Base-by-base conservation (phyloP, 306 rosid genomes). In the Citrullus colocynthis region DNA sequence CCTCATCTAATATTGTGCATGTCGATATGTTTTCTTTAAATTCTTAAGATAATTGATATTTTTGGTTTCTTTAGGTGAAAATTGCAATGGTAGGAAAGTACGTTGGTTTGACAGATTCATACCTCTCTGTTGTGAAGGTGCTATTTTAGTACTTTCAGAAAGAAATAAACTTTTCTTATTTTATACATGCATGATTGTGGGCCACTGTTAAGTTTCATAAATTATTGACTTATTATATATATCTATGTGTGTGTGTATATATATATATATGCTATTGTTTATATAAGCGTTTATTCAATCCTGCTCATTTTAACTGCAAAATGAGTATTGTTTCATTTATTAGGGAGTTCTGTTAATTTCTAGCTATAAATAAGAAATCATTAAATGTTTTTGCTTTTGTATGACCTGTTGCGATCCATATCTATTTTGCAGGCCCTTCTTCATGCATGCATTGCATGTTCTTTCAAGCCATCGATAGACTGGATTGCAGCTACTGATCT, bases 401-500 rank as follows among this genome's bases (percentile, higher is more conserved):
- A 42, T 32, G 36, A 51, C 30, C 64, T 74, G 48, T 52, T 52
- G 63, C 32, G 30, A 34, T 52, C n/a, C 18, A 54, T 20, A 8
- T 18, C 9, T 32, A 32, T 57, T 79, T 82, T 79, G 78, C 83
- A 95, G 99, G 99, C 99, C 83, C 97, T 95, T 85, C 88, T 95
- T 80, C 99, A 95, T 91, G 99, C 99, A 54, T 90, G 97, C 42
- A 85, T 89, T 78, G 93, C 97, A 18, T 86, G 96, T 84, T 95
- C 90, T 57, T 81, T 95, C 81, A 91, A 75, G 88, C 97, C 99
- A 79, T 84, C 93, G 71, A 91, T 95, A 80, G 99, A 88, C 77
- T 95, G 99, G 99, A 92, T 95, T 85, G 99, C 99, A 21, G 98
- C 99, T 81, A 89, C 99, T 78, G 98, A 95, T 83, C 96, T 95